Percentiles rank a stretch among this genome's conserved stretches.
phyloP scores from a whole-genome alignment of 139 green algal species.

The Coelastrella sp. region DNA sequence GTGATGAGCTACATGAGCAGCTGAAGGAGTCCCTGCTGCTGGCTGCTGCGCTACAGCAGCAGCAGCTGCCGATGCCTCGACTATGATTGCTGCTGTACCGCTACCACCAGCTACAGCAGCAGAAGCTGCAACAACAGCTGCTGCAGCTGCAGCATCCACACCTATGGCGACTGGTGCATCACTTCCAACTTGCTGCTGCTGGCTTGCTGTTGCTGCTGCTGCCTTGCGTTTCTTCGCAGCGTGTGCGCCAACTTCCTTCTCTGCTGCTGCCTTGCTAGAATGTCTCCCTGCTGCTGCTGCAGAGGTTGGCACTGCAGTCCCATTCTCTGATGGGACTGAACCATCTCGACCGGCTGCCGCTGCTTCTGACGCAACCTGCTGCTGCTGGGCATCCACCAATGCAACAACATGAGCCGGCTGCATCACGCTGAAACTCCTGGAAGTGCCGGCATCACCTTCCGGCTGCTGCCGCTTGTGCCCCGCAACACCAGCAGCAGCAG shows the following conservation, averaged over 20 bases:
- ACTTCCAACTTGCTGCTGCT: background rate
- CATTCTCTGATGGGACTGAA: no score
- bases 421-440: slow-evolving; percentile 40
- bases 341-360: background rate
- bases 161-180: background rate
- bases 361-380: background rate
- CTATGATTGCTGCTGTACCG: background rate
- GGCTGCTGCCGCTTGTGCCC: slow-evolving; percentile 32
- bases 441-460: background rate
- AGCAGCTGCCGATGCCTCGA: background rate
- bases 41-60: background rate
- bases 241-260: background rate
- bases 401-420: slow-evolving; percentile 28
- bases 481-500: background rate
- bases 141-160: background rate
- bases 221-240: no score
- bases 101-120: background rate
- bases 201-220: background rate
- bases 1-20: background rate
- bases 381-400: background rate
- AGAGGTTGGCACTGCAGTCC: no score
- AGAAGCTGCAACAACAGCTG: background rate
- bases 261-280: background rate
- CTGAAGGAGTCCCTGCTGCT: background rate
- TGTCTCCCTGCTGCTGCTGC: no score